Evolutionary conservation across 352 stramenopile genomes (phyloP).

Genomic region (Pythium folliculosum): DNA sequence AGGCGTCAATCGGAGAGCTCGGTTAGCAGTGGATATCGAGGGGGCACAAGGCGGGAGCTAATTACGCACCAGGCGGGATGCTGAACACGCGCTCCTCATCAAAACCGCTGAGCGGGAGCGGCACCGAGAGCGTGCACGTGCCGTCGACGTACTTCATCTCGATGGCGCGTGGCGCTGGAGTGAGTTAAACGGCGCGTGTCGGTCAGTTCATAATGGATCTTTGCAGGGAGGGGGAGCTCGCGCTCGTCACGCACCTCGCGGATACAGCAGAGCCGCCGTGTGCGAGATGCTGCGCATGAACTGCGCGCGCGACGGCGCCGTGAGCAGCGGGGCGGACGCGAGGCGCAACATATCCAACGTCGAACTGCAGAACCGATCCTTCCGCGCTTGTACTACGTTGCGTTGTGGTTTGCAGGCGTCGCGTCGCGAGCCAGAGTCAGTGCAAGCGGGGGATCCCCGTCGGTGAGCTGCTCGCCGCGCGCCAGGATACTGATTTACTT

Average conservation of each 20-base stretch:
- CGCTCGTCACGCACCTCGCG: slow-evolving; percentile 15
- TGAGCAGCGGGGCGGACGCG: neutral
- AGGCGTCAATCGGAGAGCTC: neutral
- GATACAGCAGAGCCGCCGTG: slow-evolving; percentile 20
- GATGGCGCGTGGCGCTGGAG: slow-evolving; percentile 36
- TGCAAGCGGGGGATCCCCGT: slow-evolving; percentile 2
- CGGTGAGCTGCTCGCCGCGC: slow-evolving; percentile 22
- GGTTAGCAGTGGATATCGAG: too few species aligned
- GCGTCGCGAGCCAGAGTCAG: slow-evolving; percentile 25
- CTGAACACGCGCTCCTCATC: slow-evolving; percentile 82
- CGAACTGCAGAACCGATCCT: neutral
- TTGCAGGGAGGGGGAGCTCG: too few species aligned
- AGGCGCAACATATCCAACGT: slow-evolving; percentile 18
- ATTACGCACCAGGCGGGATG: slow-evolving; percentile 47
- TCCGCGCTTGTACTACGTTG: neutral
- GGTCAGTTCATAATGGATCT: too few species aligned
- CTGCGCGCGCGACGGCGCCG: slow-evolving; percentile 13
- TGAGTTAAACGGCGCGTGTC: neutral
- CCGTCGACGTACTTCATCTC: slow-evolving; percentile 85
- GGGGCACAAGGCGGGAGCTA: too few species aligned
- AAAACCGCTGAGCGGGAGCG: slow-evolving; percentile 74
- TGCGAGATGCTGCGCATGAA: slow-evolving; percentile 26
- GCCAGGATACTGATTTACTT: slow-evolving; percentile 31
- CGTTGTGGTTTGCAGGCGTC: neutral
- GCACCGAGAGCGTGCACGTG: slow-evolving; percentile 71